Conservation (phyloP, 2,329 filamentous ascomycete species). For the Xylariaceae sp. region DNA sequence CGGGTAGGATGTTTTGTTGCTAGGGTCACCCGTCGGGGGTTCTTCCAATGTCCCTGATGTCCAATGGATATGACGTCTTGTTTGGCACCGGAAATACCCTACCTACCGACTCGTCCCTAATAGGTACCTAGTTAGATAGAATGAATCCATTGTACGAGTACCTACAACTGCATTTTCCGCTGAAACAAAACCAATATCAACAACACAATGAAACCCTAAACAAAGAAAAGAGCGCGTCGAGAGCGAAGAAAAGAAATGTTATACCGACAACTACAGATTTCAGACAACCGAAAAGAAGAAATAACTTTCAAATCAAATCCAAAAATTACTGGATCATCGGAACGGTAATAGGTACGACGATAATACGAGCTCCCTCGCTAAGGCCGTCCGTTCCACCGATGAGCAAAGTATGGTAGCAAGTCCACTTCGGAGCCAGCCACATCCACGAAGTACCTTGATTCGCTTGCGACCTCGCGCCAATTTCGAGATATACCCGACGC, state of each 20-base stretch:
- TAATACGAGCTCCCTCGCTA: neutral
- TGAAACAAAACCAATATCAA: constrained; percentile 3
- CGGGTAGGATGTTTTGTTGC: constrained; percentile 2
- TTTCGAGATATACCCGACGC: neutral
- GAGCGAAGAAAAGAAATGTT: neutral
- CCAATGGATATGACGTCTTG: neutral
- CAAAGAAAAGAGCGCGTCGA: neutral
- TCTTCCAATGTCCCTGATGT: neutral
- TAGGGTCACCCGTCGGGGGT: neutral
- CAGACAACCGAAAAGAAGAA: too few species aligned
- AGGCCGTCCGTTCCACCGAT: neutral
- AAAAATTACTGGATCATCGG: too few species aligned
- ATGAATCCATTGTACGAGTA: neutral
- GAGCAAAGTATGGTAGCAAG: constrained; percentile 9
- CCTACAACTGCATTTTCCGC: neutral
- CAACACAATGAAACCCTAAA: constrained; percentile 5
- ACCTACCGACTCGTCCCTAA: neutral
- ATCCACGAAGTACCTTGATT: neutral
- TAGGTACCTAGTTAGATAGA: neutral
- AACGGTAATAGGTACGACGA: neutral
- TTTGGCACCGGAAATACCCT: neutral
- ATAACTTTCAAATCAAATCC: neutral
- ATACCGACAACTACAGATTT: neutral
- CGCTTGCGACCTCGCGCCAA: neutral
- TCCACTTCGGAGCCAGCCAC: neutral